Conservation (phyloP, 73 alveolate genomes). For the Breviolum minutum region DNA sequence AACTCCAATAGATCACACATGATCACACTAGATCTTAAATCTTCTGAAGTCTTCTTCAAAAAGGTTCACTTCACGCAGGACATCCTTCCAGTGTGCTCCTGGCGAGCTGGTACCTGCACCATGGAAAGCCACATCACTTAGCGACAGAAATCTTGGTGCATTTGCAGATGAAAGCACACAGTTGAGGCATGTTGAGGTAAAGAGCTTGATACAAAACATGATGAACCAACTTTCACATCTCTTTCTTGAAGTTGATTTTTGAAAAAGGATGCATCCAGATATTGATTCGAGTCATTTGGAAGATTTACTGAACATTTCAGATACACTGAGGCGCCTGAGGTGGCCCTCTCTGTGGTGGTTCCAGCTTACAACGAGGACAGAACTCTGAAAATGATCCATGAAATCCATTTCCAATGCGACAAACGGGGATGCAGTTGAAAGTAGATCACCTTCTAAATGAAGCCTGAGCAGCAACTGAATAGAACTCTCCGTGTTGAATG, state of each 20-base stretch:
- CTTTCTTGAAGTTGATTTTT: too few relatives aligned
- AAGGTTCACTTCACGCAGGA: constrained; percentile 6
- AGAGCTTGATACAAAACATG: background rate
- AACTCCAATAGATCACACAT: background rate
- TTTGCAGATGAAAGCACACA: too few relatives aligned
- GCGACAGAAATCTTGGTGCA: too few relatives aligned
- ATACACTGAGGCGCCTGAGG: constrained; percentile 49
- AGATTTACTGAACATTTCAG: too few relatives aligned
- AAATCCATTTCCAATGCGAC: background rate
- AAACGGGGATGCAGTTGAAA: background rate
- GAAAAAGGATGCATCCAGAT: too few relatives aligned
- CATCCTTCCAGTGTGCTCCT: constrained; percentile 63
- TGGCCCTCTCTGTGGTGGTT: constrained; percentile 96
- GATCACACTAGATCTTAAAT: too few relatives aligned
- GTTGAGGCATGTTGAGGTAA: background rate
- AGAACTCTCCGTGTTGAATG: too few relatives aligned
- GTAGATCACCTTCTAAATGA: background rate
- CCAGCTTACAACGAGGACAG: constrained; percentile 98
- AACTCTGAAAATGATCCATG: too few relatives aligned
- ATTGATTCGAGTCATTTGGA: too few relatives aligned
- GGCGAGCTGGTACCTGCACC: constrained; percentile 47
- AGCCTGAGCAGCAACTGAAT: background rate
- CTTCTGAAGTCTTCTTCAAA: too few relatives aligned
- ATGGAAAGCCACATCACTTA: background rate
- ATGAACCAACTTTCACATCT: too few relatives aligned